These are phyloP conservation scores for Raddia distichophylla DNA, from an alignment of 176 grass and related monocot genomes.

Conservation along the genomic window DNA sequence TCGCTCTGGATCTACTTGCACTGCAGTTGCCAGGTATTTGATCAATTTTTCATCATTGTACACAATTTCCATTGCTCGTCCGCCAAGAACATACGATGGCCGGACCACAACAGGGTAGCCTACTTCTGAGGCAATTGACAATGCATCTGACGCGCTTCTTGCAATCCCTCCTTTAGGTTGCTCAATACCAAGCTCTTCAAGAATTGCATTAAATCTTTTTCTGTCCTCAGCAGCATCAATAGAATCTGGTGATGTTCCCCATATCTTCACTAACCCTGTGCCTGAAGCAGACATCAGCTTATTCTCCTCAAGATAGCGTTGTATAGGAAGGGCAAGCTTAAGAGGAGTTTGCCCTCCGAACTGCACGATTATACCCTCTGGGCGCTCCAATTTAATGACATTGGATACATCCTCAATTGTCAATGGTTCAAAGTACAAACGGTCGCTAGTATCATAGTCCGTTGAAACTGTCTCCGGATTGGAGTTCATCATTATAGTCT, in stretches of 20 bases:
- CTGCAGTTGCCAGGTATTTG: slow-evolving; percentile 91
- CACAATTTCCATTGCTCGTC: slow-evolving; percentile 98
- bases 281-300: slow-evolving; percentile 68
- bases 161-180: slow-evolving; percentile 97
- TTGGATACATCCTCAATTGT: slow-evolving; percentile 92
- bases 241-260: slow-evolving; percentile 97
- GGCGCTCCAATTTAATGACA: slow-evolving; percentile 89
- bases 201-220: slow-evolving; percentile 94
- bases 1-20: slow-evolving; percentile 90
- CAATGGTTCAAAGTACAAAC: slow-evolving; percentile 95
- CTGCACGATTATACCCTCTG: slow-evolving; percentile 95
- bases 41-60: slow-evolving; percentile 89
- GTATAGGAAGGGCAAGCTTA: slow-evolving; percentile 89
- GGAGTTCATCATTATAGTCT: slow-evolving; percentile 99
- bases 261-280: slow-evolving; percentile 70
- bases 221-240: slow-evolving; percentile 98
- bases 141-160: slow-evolving; percentile 85
- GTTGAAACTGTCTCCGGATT: slow-evolving; percentile 99
- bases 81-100: slow-evolving; percentile 96
- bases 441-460: slow-evolving; percentile 94
- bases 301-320: slow-evolving; percentile 67
- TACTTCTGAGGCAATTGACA: slow-evolving; percentile 80
- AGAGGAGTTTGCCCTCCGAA: slow-evolving; percentile 97
- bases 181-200: slow-evolving; percentile 83
- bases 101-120: slow-evolving; percentile 96